Evolutionary conservation across 1,139 yeast genomes (phyloP).

Genomic region (Suhomyces terraborum): DNA sequence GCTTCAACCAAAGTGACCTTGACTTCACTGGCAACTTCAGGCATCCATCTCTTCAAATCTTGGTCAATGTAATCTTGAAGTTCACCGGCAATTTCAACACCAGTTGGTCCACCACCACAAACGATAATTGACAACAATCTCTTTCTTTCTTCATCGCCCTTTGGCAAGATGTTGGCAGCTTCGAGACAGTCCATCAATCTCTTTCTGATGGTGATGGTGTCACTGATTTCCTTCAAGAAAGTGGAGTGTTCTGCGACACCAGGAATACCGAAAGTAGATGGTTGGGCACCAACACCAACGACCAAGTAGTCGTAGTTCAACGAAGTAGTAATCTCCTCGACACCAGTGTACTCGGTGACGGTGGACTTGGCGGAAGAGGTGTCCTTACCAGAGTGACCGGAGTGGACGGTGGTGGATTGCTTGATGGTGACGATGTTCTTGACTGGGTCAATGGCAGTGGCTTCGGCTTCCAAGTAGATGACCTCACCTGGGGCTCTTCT

Average conservation of each 20-base stretch:
- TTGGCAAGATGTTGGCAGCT: constrained; percentile 76
- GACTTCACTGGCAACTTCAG: constrained; percentile 78
- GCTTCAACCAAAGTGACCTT: constrained; percentile 88
- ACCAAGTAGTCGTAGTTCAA: constrained; percentile 77
- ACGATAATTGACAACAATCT: constrained; percentile 81
- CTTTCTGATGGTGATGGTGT: constrained; percentile 74
- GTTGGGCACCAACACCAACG: constrained; percentile 90
- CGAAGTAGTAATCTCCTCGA: constrained; percentile 49
- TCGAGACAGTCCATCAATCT: constrained; percentile 80
- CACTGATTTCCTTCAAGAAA: constrained; percentile 84
- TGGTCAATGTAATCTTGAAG: constrained; percentile 91
- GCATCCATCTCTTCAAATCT: constrained; percentile 87
- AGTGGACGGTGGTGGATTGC: constrained; percentile 53
- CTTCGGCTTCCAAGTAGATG: constrained; percentile 87
- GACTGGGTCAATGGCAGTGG: constrained; percentile 75
- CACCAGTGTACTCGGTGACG: constrained; percentile 38
- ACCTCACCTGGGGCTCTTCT: constrained; percentile 73
- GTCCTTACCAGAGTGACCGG: constrained; percentile 57
- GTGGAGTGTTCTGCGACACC: constrained; percentile 88
- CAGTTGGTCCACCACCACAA: constrained; percentile 97
- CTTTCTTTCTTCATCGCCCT: constrained; percentile 75
- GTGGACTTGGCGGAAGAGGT: constrained; percentile 55
- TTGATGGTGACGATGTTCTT: constrained; percentile 62
- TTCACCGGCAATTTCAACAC: constrained; percentile 96
- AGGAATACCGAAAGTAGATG: constrained; percentile 89